These are phyloP conservation scores for Sapria himalayana DNA, from an alignment of 345 rosid genomes.

Conservation along the genomic window DNA sequence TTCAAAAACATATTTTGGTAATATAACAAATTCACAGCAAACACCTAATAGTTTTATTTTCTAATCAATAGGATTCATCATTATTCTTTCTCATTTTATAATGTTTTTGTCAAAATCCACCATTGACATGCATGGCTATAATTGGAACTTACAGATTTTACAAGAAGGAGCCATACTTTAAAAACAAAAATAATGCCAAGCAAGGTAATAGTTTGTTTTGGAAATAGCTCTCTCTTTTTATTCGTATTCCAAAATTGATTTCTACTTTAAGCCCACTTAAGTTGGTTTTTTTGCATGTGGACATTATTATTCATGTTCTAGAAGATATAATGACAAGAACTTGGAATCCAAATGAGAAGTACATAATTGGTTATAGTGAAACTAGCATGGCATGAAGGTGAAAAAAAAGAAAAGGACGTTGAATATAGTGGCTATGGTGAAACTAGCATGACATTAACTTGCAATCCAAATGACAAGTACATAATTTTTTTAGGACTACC, in stretches of 20 bases:
- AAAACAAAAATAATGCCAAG: constrained; percentile 12
- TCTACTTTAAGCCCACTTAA: constrained; percentile 37
- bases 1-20: no score
- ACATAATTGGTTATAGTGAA: constrained; percentile 64
- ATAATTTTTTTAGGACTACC: no score
- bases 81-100: constrained; percentile 5
- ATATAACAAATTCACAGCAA: no score
- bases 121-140: constrained; percentile 27
- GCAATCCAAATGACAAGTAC: no score
- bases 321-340: constrained; percentile 78
- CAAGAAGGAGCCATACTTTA: constrained; percentile 16
- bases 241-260: no score
- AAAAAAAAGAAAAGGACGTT: no score
- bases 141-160: constrained; percentile 41
- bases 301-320: constrained; percentile 66
- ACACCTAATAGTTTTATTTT: background rate
- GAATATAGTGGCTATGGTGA: no score
- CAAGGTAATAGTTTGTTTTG: constrained; percentile 19
- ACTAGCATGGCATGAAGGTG: constrained; percentile 86
- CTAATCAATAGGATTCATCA: background rate
- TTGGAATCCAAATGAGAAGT: constrained; percentile 62
- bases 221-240: background rate
- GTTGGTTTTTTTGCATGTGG: constrained; percentile 88
- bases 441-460: no score
- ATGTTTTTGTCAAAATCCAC: constrained; percentile 36